Evolutionary conservation across 257 asterid species (phyloP), one percentile per base, ranked within the genome.

Genomic region (Thymus quinquecostatus): DNA sequence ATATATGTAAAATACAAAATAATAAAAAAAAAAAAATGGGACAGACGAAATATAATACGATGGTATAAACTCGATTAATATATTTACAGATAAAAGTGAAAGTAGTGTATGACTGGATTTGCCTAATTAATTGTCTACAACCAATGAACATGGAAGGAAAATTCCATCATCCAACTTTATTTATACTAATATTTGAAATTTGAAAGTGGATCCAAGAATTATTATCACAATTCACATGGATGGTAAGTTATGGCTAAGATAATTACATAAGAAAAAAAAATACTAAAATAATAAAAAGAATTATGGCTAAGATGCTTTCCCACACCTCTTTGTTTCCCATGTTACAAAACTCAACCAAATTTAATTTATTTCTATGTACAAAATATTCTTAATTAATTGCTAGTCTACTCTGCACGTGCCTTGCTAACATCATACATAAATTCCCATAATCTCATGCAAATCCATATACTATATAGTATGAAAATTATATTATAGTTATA

Each of bases 271-370:
- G 6, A 1, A 38, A 38, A 38, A 1, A 38, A 38, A 2, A 21
- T 21, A 21, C 21, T 21, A 21, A 21, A 21, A 21, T 21, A 21
- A 21, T 21, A 38, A 38, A 38, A 5, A 70, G 13, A 63, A 10
- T 43, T 27, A 14, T 66, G 78, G 45, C 28, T 66, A 14, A 59
- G 53, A 53, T 69, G 64, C 62, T 69, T 76, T 48, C 61, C 80
- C 75, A 75, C 62, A 12, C 72, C 62, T 61, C 61, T 44, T 55
- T 63, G 76, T 69, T 76, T 54, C 72, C 80, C 80, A 76, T 50
- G 80, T 76, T 76, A 61, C 66, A 21, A 21, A 75, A 50, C 48
- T 72, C 43, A 5, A 28, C 40, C 36, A 13, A 4, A 4, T 38
- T 40, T 21, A 21, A 21, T 28, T 13, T 51, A 50, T 71, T 45